A percentile compares a stretch with the other conserved stretches of the same genome.
Conservation (phyloP, 306 rosid species). For the Rosa lucieae region DNA sequence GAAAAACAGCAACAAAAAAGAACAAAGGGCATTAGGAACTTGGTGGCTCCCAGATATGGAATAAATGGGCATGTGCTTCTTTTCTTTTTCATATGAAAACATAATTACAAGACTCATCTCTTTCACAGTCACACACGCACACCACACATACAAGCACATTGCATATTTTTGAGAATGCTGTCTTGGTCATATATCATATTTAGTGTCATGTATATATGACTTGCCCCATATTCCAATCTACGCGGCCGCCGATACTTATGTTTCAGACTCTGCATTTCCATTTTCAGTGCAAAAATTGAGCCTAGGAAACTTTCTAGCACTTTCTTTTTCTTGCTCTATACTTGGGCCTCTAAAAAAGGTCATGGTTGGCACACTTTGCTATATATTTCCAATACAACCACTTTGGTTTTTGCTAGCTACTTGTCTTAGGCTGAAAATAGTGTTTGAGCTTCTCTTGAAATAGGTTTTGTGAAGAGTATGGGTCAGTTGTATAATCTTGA, state of each 20-base stretch:
- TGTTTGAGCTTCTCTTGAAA: not conserved
- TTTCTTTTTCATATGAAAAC: not conserved
- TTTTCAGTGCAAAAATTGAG: constrained; percentile 16
- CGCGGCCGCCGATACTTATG: constrained; percentile 7
- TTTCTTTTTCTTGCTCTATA: constrained; percentile 10
- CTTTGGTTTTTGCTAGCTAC: not conserved
- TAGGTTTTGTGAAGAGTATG: constrained; percentile 6
- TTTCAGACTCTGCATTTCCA: not conserved
- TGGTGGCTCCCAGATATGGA: constrained; percentile 23
- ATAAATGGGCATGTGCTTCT: constrained; percentile 7
- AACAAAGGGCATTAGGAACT: not conserved
- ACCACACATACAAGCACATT: constrained; percentile 16
- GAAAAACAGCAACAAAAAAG: not conserved
- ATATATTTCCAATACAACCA: constrained; percentile 8
- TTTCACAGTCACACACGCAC: constrained; percentile 5
- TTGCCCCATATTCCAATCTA: constrained; percentile 15
- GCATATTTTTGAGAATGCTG: constrained; percentile 6
- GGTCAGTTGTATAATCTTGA: constrained; percentile 23
- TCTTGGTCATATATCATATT: constrained; percentile 20
- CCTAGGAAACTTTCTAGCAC: constrained; percentile 22
- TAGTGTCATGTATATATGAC: constrained; percentile 15
- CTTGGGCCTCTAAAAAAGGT: constrained; percentile 11
- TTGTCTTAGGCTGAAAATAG: not conserved
- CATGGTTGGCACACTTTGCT: constrained; percentile 9
- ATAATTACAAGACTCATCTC: constrained; percentile 10